Evolutionary conservation across 2,329 filamentous ascomycete species (phyloP).

Genomic region (Botrytis pseudocinerea): DNA sequence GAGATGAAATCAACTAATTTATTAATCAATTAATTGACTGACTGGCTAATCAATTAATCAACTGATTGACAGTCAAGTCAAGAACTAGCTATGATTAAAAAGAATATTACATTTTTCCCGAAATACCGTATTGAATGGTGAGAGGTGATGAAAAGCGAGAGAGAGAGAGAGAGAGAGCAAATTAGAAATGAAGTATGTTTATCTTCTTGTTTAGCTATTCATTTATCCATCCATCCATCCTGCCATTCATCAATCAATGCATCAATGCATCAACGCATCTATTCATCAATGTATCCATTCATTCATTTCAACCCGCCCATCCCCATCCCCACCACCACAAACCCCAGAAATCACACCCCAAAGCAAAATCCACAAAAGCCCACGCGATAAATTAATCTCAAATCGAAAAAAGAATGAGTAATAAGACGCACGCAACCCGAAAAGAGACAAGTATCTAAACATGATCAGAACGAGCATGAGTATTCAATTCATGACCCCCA

Average conservation of each 20-base stretch:
- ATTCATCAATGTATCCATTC: too few relatives aligned
- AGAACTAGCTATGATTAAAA: neutral
- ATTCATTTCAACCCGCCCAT: neutral
- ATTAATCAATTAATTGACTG: neutral
- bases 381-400: neutral
- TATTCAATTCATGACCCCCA: slow-evolving; percentile 9
- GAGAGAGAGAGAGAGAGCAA: neutral
- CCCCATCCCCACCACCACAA: neutral
- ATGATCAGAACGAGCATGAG: neutral
- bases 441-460: neutral
- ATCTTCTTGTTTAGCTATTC: neutral
- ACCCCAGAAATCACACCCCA: neutral
- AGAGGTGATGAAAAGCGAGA: neutral
- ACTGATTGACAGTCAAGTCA: neutral
- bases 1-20: neutral
- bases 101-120: neutral
- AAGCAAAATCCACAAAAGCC: neutral
- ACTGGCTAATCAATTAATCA: too few relatives aligned
- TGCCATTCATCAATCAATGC: neutral
- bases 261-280: too few relatives aligned
- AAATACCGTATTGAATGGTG: too few relatives aligned
- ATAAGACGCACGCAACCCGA: neutral
- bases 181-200: neutral
- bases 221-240: neutral
- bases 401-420: neutral